Evolutionary conservation across 2,329 filamentous ascomycete genomes (phyloP).

Genomic region (Botrytis paeoniae): DNA sequence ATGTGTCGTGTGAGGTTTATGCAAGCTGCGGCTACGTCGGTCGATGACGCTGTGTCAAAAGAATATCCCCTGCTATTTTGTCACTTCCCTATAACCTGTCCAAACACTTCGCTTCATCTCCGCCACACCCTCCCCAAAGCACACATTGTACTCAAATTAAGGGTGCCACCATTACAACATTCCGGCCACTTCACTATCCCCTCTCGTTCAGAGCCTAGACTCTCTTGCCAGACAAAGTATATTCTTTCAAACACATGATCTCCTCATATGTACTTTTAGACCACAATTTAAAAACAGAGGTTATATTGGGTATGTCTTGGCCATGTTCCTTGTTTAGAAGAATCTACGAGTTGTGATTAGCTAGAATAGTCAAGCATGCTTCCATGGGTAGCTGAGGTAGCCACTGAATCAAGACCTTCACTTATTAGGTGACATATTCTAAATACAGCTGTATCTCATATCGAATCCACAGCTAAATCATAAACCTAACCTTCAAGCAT

Average conservation of each 20-base stretch:
- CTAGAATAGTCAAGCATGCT: background rate
- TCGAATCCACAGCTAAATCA: background rate
- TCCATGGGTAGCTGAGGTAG: background rate
- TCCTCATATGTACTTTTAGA: background rate
- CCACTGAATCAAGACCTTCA: fast-evolving
- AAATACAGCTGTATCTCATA: background rate
- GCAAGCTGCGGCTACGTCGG: background rate
- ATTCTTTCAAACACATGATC: background rate
- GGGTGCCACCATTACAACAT: background rate
- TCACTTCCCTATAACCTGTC: background rate
- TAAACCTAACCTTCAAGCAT: background rate
- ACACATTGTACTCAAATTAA: background rate
- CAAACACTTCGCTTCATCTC: background rate
- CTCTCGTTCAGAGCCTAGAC: background rate
- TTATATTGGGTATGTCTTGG: background rate
- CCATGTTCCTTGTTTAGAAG: background rate
- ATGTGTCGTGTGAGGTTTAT: background rate
- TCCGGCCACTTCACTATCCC: background rate
- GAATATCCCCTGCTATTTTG: background rate
- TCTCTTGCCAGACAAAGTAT: background rate
- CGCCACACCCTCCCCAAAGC: background rate
- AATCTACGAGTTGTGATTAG: background rate
- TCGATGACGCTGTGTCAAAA: background rate
- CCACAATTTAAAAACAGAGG: background rate
- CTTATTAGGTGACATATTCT: fast-evolving